Base-by-base conservation (phyloP, 75 land plant species). In the Larix kaempferi region DNA sequence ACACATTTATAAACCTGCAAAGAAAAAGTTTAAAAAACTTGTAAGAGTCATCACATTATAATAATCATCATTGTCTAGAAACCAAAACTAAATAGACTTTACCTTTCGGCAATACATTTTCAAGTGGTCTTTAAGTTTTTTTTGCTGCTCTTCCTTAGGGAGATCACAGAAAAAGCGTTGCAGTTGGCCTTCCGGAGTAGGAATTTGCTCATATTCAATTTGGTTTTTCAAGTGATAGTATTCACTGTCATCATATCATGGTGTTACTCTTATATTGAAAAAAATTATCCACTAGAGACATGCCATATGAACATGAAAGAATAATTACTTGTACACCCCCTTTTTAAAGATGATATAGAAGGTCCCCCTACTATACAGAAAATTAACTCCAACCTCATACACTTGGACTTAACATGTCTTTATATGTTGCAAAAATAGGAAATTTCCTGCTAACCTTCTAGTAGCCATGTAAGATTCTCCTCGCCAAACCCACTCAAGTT, bases 401-500 rank as follows among this genome's bases (percentile, higher is more conserved):
- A 56, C 29, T 52, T 56, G 19, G 33, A 4, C 66, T 14, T n/a
- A 67, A 69, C 39, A 69, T 69, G 49, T 13, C 35, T 41, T 69
- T n/a, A 21, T n/a, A 59, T 26, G 58, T 59, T 22, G 23, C 49
- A 78, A 7, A 78, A 57, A 23, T 17, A 14, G 39, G 52, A 57
- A 54, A 23, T 3, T 26, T 12, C 35, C 22, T 19, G 52, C 29
- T 69, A 59, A 97, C 99, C 99, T 95, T 82, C 85, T 91, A 80
- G 89, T 97, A 44, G 91, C 95, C 88, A 84, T 88, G 71, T 76
- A 97, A 25, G 85, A 83, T 78, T 97, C 99, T 57, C 99, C 99
- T 78, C 99, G 91, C 99, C 99, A 97, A 69, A 97, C 98, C 99
- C 99, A 97, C 82, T 97, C 98, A 86, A 97, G 89, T 63, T 91